Evolutionary conservation across 2,329 filamentous ascomycete genomes (phyloP), one percentile per base, ranked within the genome.

Genomic region (Didymella lethalis): DNA sequence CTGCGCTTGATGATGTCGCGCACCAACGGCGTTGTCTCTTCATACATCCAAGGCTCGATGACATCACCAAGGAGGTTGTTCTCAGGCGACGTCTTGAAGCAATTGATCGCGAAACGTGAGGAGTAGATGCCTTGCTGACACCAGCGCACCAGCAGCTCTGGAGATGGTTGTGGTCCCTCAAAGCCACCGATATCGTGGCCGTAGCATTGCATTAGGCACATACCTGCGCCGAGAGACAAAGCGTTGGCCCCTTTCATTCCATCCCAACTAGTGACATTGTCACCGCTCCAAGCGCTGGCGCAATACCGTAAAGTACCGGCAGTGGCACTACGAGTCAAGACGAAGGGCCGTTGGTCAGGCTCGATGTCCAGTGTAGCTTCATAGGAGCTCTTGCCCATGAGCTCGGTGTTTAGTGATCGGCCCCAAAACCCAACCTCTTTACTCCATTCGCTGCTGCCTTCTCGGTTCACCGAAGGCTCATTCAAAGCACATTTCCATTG

Each of bases 31-130:
- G 87, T 87, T 28, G 87, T 86, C 34, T 88, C 84, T 0, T 88
- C 87, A 68, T 91, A 90, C 88, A 91, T 91, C 88, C 88, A 92
- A 0, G 89, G 89, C 77, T 91, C 89, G 57, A 92, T 92, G 0
- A 92, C 88, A 34, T 90, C 89, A 7, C 89, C 89, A 25, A 90
- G 82, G 0, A 81, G 80, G 66, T 88, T 91, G 74, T 91, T 86
- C 0, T 84, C 79, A 0, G 85, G 82, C 0, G 84, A 85, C 0
- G 90, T 92, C 78, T 92, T 92, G 84, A 89, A 91, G 75, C 89
- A 92, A 75, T 92, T 92, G 79, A 91, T 91, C 11, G 89, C 87
- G 66, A 92, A 91, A 0, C 89, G 86, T 0, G 87, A 84, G 1
- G 88, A 89, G 76, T 91, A 85, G 59, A 87, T 85, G 6, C 89